Percentiles rank a stretch among this genome's conserved stretches.
phyloP scores from a whole-genome alignment of 1,284 basidiomycete species.

The Paramarasmius palmivorus region DNA sequence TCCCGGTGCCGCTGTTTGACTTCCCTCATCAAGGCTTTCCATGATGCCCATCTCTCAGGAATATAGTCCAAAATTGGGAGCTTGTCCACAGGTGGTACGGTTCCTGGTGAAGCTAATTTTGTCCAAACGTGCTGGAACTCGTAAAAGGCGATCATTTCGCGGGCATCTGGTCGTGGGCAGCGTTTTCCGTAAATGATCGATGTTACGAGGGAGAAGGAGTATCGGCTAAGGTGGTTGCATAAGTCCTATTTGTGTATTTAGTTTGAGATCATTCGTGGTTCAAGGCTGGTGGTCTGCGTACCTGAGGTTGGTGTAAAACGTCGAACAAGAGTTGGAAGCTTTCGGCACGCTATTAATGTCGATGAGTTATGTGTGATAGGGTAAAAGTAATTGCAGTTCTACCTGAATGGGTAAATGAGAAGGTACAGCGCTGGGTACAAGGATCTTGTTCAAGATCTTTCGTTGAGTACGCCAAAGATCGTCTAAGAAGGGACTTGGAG shows the following conservation, averaged over 20 bases:
- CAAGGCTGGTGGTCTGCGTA: constrained; percentile 26
- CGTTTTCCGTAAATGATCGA: constrained; percentile 30
- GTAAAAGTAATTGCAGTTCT: background rate
- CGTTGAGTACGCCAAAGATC: constrained; percentile 31
- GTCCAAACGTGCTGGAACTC: constrained; percentile 24
- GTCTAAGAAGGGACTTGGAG: constrained; percentile 13
- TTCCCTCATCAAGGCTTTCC: constrained; percentile 21
- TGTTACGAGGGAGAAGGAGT: constrained; percentile 26
- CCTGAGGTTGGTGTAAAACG: constrained; percentile 16
- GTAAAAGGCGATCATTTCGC: constrained; percentile 22
- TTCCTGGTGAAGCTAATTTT: constrained; percentile 23
- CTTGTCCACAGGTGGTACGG: constrained; percentile 26
- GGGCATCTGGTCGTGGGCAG: constrained; percentile 22
- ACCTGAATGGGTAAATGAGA: constrained; percentile 23
- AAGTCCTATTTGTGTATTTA: constrained; percentile 23
- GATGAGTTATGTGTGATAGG: background rate
- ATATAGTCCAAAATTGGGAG: constrained; percentile 26
- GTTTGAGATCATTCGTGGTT: too few relatives aligned
- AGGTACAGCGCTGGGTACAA: constrained; percentile 26
- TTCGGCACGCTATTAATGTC: constrained; percentile 23
- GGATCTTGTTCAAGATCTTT: constrained; percentile 26
- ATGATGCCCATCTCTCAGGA: constrained; percentile 24
- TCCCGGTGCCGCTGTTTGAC: constrained; percentile 18
- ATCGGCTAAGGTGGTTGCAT: constrained; percentile 25
- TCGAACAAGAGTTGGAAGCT: constrained; percentile 34